Base-by-base conservation (phyloP, 1,284 basidiomycete species). In the Prillingera fragicola region DNA sequence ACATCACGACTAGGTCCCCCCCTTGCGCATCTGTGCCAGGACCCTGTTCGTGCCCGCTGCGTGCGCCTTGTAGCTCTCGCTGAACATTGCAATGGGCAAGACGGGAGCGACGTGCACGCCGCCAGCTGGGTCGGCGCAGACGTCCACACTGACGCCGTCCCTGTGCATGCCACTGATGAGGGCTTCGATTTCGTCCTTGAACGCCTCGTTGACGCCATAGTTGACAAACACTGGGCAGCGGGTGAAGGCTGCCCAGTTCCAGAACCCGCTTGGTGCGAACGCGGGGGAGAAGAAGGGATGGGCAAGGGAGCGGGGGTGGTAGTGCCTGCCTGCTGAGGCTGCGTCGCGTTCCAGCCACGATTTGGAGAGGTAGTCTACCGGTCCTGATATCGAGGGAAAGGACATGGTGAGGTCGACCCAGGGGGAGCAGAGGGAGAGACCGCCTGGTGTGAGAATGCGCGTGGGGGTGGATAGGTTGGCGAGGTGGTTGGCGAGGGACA, bases 131-230 rank as follows among this genome's bases (percentile, higher is more conserved):
- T n/a, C n/a, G n/a, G n/a, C n/a, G n/a, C n/a, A n/a, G n/a, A n/a
- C n/a, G n/a, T n/a, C n/a, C n/a, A 65, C 55, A 27, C 54, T 41
- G 7, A 67, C 59, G 8, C 59, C 62, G 26, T 56, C 63, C 9
- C 45, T 41, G 39, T 48, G 49, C 67, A 69, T 58, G 19, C 49
- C 48, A n/a, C 45, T 26, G 4, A 49, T 49, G 18, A 67, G 43
- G 6, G 48, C 48, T 15, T 55, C 26, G 21, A 57, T 52, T 48
- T 69, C 65, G 37, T 59, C 60, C 10, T 48, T 39, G 39, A 69
- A 50, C 21, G 57, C 33, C 55, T 69, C 67, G 14, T 52, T 52
- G 8, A 57, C 60, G 3, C 67, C 67, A n/a, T 57, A 47, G 26
- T 57, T 52, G 15, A 66, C 31, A 35, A 61, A 63, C 25, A 61